Evolutionary conservation across 176 grass and related monocot genomes (phyloP).

Genomic region (Carex kokanica): DNA sequence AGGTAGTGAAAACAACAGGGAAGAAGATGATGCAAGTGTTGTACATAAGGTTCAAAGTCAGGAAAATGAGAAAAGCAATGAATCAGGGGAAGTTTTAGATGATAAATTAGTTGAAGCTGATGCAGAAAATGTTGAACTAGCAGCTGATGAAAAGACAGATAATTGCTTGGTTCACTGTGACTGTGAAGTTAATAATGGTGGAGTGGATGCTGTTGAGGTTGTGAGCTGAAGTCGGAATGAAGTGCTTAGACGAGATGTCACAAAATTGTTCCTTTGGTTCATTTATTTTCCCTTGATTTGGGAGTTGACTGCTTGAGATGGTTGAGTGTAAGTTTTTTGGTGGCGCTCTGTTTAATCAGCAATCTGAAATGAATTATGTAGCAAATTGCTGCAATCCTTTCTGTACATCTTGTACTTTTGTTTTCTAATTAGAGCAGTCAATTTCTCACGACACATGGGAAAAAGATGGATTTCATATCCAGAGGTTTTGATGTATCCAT

Average conservation of each 20-base stretch:
- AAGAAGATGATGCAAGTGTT: conserved; percentile 45
- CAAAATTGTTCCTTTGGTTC: neutral
- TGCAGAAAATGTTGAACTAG: conserved; percentile 33
- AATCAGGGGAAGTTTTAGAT: conserved; percentile 32
- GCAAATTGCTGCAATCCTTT: neutral
- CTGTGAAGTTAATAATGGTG: conserved; percentile 51
- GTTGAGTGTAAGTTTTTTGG: conserved; percentile 3
- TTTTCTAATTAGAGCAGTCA: neutral
- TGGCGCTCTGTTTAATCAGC: neutral
- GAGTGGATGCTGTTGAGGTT: conserved; percentile 57
- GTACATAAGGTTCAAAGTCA: conserved; percentile 34
- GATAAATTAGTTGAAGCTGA: conserved; percentile 22
- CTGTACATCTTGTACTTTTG: neutral
- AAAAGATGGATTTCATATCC: neutral
- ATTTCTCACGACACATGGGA: neutral
- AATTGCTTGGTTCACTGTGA: conserved; percentile 79
- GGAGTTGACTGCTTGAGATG: conserved; percentile 5
- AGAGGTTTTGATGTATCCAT: conserved; percentile 23
- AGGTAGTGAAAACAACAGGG: conserved; percentile 42
- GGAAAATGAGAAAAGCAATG: conserved; percentile 25
- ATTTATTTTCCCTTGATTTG: conserved; percentile 8
- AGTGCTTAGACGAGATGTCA: neutral
- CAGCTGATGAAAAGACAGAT: conserved; percentile 45
- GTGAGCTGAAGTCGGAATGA: conserved; percentile 36
- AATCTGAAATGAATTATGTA: neutral